Evolutionary conservation across 495 filamentous ascomycete genomes (phyloP).

Genomic region (Penicillium pulvis): DNA sequence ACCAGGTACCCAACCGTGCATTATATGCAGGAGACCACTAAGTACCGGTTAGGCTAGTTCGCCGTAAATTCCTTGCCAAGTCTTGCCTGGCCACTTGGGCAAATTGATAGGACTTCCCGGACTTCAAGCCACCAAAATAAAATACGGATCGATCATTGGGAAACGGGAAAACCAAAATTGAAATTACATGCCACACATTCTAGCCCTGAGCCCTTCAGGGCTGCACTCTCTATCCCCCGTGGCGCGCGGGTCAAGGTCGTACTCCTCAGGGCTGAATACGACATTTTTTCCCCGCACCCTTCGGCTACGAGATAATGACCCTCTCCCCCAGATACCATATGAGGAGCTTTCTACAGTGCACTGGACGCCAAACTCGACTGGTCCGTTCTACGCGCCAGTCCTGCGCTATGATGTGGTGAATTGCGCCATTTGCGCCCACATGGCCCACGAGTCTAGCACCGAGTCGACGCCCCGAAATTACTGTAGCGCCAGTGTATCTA

Average conservation of each 20-base stretch:
- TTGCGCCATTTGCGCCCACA: conserved; percentile 6
- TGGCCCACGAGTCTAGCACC: not conserved
- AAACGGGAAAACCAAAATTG: not conserved
- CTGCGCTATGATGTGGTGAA: conserved; percentile 4
- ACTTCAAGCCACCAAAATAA: not conserved
- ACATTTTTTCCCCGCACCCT: conserved; percentile 19
- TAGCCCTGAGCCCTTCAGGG: not conserved
- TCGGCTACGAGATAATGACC: conserved; percentile 20
- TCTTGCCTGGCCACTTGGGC: not conserved
- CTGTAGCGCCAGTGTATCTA: not conserved
- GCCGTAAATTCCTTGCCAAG: conserved; percentile 11
- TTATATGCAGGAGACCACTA: conserved; percentile 12
- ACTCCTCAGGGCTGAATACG: conserved; percentile 4
- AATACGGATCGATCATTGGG: not conserved
- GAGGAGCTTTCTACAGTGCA: not conserved
- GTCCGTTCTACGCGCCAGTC: not conserved
- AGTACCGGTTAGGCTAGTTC: conserved; percentile 16
- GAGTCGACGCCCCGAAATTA: not conserved
- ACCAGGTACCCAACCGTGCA: conserved; percentile 8
- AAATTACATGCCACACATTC: not conserved
- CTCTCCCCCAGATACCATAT: not conserved
- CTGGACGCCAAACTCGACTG: not conserved
- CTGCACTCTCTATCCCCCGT: conserved; percentile 4
- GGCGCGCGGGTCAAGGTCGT: conserved; percentile 14
- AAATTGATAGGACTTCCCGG: not conserved